Evolutionary conservation across 768 basidiomycete species (phyloP).

Genomic region (Serendipita sp.): DNA sequence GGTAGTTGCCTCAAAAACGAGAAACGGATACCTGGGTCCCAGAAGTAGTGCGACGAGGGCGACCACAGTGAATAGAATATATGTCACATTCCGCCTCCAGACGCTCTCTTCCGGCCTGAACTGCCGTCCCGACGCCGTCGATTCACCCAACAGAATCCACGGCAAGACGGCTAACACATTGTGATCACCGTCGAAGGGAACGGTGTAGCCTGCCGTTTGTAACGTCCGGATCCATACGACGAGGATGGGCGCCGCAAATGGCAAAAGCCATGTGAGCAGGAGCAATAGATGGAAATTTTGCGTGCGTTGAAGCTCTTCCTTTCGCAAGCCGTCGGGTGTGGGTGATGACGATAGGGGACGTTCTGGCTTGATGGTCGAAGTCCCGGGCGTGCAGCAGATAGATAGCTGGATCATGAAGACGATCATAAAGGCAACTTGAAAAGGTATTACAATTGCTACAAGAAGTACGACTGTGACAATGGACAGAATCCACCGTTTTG

Average conservation of each 20-base stretch:
- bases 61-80: neutral
- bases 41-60: neutral
- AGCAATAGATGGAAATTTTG: constrained; percentile 37
- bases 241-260: constrained; percentile 59
- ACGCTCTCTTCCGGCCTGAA: neutral
- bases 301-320: neutral
- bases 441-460: constrained; percentile 69
- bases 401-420: constrained; percentile 66
- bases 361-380: constrained; percentile 6
- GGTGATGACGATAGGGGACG: constrained; percentile 7
- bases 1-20: neutral
- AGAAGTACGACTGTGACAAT: constrained; percentile 43
- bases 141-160: constrained; percentile 16
- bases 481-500: constrained; percentile 32
- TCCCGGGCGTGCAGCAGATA: constrained; percentile 23
- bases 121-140: neutral
- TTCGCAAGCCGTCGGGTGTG: neutral
- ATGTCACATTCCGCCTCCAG: neutral
- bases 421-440: constrained; percentile 82
- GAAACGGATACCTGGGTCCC: neutral
- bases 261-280: constrained; percentile 68
- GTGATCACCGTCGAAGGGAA: constrained; percentile 74
- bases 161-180: constrained; percentile 17
- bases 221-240: constrained; percentile 85
- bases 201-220: constrained; percentile 58